Percentiles rank a stretch among this genome's conserved stretches.
These are phyloP conservation scores for Eruca vesicaria DNA, from an alignment of 441 rosid species.

Conservation along the genomic window DNA sequence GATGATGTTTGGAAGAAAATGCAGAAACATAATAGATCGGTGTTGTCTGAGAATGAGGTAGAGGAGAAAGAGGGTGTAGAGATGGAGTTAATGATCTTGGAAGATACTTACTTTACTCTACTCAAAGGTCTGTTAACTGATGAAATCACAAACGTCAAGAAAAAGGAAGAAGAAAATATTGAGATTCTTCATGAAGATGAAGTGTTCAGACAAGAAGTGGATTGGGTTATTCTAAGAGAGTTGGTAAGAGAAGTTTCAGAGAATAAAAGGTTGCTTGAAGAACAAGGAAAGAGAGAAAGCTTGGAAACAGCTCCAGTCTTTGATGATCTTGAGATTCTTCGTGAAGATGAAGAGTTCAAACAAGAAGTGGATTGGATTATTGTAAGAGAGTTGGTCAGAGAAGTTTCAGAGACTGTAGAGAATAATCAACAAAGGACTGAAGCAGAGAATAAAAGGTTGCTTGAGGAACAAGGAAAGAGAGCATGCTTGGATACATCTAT, in stretches of 20 bases:
- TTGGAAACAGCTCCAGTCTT: neutral
- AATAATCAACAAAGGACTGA: slow-evolving; percentile 32
- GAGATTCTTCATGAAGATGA: slow-evolving; percentile 24
- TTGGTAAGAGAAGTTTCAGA: slow-evolving; percentile 33
- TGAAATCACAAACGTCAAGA: slow-evolving; percentile 23
- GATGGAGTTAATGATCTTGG: slow-evolving; percentile 38
- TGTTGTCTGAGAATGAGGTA: slow-evolving; percentile 23
- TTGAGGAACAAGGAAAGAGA: neutral
- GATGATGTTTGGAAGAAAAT: slow-evolving; percentile 46
- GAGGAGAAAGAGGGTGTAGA: slow-evolving; percentile 45
- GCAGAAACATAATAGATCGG: slow-evolving; percentile 29
- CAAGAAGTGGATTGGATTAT: slow-evolving; percentile 24
- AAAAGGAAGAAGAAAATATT: slow-evolving; percentile 5
- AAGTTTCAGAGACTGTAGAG: slow-evolving; percentile 43
- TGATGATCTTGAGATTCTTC: neutral
- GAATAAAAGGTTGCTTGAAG: neutral
- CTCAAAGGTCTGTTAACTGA: slow-evolving; percentile 36
- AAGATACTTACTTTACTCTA: slow-evolving; percentile 43
- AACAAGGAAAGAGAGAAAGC: neutral
- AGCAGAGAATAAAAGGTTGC: neutral
- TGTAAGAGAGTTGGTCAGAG: slow-evolving; percentile 19
- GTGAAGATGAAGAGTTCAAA: slow-evolving; percentile 24
- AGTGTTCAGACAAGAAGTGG: slow-evolving; percentile 26
- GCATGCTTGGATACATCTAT: neutral
- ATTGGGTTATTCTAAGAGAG: slow-evolving; percentile 19